A percentile compares a stretch with the other conserved stretches of the same genome.
Evolutionary conservation across 177 flowering plant species (phyloP).

Genomic region (Vitis hybrid): DNA sequence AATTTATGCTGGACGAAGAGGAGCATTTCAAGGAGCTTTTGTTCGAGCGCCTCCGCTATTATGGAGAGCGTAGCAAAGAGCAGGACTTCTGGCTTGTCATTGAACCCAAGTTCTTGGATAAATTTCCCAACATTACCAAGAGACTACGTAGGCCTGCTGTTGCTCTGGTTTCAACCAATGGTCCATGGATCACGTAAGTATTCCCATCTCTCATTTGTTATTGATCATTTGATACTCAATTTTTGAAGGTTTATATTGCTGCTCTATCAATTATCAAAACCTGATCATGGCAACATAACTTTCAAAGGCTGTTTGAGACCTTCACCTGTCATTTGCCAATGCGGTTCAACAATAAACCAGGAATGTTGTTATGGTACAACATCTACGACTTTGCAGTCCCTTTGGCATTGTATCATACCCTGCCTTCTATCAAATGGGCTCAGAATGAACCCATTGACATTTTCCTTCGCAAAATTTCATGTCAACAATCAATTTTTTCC

Average conservation of each 20-base stretch:
- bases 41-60: slow-evolving; percentile 69
- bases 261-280: no score
- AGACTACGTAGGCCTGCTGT: slow-evolving; percentile 89
- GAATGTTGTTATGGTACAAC: no score
- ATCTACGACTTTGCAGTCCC: no score
- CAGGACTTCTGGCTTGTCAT: slow-evolving; percentile 94
- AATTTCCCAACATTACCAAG: slow-evolving; percentile 76
- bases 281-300: no score
- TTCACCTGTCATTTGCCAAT: no score
- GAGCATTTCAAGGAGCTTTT: slow-evolving; percentile 91
- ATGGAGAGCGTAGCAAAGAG: slow-evolving; percentile 64
- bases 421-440: no score
- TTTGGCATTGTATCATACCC: no score
- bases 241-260: background rate
- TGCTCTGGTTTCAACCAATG: slow-evolving; percentile 92
- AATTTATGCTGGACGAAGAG: slow-evolving; percentile 96
- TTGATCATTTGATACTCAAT: background rate
- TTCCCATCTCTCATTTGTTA: background rate
- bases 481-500: no score
- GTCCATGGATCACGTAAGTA: slow-evolving; percentile 90
- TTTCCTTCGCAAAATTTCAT: no score
- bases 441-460: no score
- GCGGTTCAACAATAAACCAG: no score
- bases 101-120: slow-evolving; percentile 92
- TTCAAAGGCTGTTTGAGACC: no score